Evolutionary conservation across 768 basidiomycete genomes (phyloP).

Genomic region (Gymnopilus dilepis): DNA sequence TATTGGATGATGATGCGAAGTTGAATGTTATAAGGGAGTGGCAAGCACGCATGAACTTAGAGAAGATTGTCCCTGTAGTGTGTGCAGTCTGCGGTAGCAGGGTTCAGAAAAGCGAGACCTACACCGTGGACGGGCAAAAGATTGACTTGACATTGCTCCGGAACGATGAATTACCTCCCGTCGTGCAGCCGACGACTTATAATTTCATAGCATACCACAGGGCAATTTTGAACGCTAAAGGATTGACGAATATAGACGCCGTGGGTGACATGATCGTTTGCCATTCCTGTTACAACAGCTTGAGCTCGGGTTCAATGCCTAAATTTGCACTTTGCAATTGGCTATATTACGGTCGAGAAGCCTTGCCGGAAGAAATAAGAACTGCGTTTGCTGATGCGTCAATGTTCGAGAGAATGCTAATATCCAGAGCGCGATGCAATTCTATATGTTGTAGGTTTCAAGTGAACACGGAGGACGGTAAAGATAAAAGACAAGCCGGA

Average conservation of each 20-base stretch:
- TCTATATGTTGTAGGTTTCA: neutral
- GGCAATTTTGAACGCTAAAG: neutral
- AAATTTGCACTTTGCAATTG: constrained; percentile 5
- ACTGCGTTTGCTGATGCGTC: neutral
- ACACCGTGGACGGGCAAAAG: too few species aligned
- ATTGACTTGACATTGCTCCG: neutral
- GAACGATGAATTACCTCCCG: neutral
- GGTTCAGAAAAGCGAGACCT: neutral
- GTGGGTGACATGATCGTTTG: neutral
- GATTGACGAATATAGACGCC: neutral
- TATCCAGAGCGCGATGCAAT: neutral
- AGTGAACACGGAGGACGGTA: neutral
- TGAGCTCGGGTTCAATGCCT: neutral
- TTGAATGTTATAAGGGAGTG: neutral
- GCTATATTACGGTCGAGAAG: constrained; percentile 2
- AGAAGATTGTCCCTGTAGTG: neutral
- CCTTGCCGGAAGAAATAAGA: neutral
- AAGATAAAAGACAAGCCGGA: neutral
- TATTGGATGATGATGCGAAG: neutral
- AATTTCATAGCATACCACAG: neutral
- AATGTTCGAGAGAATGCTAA: neutral
- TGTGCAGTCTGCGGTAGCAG: neutral
- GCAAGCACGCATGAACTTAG: neutral
- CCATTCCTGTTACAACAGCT: neutral
- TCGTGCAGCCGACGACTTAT: neutral